A percentile compares a stretch with the other conserved stretches of the same genome.
Evolutionary conservation across 257 asterid species (phyloP).

Genomic region (Fraxinus pennsylvanica): DNA sequence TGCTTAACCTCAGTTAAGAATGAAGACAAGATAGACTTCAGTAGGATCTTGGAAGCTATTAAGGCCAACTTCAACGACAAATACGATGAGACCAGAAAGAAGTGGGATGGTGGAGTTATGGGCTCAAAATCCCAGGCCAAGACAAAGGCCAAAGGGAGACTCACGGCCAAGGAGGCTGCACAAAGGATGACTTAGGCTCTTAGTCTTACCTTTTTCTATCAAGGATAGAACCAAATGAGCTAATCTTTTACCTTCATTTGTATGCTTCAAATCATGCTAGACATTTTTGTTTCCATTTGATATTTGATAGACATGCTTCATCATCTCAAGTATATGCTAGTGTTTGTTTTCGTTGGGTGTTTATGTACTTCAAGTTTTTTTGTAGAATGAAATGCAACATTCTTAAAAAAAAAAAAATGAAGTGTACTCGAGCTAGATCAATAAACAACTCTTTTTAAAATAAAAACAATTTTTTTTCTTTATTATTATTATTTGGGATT

Average conservation of each 20-base stretch:
- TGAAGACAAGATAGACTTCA: slow-evolving; percentile 54
- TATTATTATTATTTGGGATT: no score
- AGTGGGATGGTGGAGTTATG: background rate
- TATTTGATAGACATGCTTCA: background rate
- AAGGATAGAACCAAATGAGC: background rate
- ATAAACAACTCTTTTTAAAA: no score
- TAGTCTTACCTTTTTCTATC: no score
- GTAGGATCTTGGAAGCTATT: slow-evolving; percentile 53
- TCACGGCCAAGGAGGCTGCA: background rate
- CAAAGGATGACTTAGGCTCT: background rate
- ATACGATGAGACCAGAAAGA: background rate
- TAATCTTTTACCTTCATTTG: background rate
- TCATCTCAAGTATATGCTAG: background rate
- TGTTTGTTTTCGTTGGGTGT: background rate
- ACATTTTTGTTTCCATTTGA: background rate
- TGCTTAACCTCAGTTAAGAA: slow-evolving; percentile 58
- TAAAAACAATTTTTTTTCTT: no score
- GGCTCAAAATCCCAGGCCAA: background rate
- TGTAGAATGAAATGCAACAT: background rate
- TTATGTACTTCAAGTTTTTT: background rate
- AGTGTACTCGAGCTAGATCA: no score
- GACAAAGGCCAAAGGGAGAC: slow-evolving; percentile 2
- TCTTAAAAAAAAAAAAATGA: no score
- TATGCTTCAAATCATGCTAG: background rate
- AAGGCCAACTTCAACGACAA: slow-evolving; percentile 10